Conservation (phyloP, 2,329 filamentous ascomycete species). For the Herpotrichia juniperi region DNA sequence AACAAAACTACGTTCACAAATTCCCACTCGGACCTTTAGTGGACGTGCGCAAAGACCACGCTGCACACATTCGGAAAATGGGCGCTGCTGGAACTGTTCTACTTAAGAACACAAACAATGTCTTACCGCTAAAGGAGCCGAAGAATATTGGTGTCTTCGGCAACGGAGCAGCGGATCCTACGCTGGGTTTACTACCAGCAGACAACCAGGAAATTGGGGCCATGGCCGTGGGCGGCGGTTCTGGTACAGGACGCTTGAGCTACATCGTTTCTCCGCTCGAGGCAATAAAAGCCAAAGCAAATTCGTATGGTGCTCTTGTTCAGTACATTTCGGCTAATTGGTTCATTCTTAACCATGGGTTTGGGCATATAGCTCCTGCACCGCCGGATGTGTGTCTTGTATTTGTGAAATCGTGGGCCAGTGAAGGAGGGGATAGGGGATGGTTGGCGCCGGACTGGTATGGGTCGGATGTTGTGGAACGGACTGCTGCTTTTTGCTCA, state of each 20-base stretch:
- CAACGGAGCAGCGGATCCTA: constrained; percentile 53
- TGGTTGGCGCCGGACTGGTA: constrained; percentile 51
- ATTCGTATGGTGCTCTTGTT: constrained; percentile 48
- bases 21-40: constrained; percentile 41
- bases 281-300: constrained; percentile 41
- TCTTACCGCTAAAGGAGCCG: constrained; percentile 59
- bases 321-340: constrained; percentile 52
- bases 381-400: constrained; percentile 57
- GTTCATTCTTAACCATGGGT: constrained; percentile 33
- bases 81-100: constrained; percentile 50
- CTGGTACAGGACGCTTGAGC: constrained; percentile 47
- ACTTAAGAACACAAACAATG: constrained; percentile 55
- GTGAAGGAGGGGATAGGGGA: constrained; percentile 51
- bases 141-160: constrained; percentile 56
- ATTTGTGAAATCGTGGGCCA: constrained; percentile 61
- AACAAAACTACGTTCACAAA: constrained; percentile 29
- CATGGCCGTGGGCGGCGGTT: constrained; percentile 48
- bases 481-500: constrained; percentile 50
- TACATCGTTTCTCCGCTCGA: constrained; percentile 50
- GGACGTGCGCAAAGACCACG: constrained; percentile 46
- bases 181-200: constrained; percentile 50
- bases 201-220: constrained; percentile 51
- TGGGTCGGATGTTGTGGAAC: constrained; percentile 45
- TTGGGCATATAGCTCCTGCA: constrained; percentile 33
- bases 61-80: constrained; percentile 45